Base-by-base conservation (phyloP, 768 basidiomycete genomes). In the Tricholoma terreum region DNA sequence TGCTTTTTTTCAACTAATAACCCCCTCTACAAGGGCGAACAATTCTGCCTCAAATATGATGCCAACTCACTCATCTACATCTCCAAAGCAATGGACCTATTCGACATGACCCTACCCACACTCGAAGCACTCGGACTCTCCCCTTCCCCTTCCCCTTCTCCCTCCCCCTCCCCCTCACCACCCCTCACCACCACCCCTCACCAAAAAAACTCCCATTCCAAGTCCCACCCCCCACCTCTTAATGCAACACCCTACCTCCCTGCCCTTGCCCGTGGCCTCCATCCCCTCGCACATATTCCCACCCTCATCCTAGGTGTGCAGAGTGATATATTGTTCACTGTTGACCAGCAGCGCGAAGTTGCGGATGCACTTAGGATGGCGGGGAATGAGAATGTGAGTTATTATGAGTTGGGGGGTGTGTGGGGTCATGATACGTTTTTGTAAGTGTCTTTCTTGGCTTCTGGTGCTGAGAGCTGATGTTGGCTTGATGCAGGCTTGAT, bases 401-500 rank as follows among this genome's bases (percentile, higher is more conserved):
- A 98, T 72, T 99, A 96, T 69, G 97, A 98, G 73, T 81, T 98
- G 2, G 96, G 96, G 24, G 95, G 96, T 8, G 95, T 98, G n/a
- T 98, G 94, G 95, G 97, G 97, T 1, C 96, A 99, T 67, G 96
- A 99, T 73, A 98, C 94, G 19, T 98, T 98, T 76, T 76, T 98
- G 85, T 89, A 65, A 80, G 88, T 83, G 1, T 19, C 14, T 6
- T 6, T 49, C 27, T 4, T 15, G 9, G 9, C 3, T 5, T 24
- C 7, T 52, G 58, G 35, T 51, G 36, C 6, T 22, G 24, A 11
- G n/a, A n/a, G 12, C 46, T 43, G 19, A 48, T 14, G 11, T 12
- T 24, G 14, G 46, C 57, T 30, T n/a, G n/a, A 52, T 58, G 5
- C 65, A 89, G 87, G 68, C 76, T 97, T 63, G 94, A 97, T 67